Evolutionary conservation across 768 basidiomycete genomes (phyloP).

Genomic region (Psilocybe sp.): DNA sequence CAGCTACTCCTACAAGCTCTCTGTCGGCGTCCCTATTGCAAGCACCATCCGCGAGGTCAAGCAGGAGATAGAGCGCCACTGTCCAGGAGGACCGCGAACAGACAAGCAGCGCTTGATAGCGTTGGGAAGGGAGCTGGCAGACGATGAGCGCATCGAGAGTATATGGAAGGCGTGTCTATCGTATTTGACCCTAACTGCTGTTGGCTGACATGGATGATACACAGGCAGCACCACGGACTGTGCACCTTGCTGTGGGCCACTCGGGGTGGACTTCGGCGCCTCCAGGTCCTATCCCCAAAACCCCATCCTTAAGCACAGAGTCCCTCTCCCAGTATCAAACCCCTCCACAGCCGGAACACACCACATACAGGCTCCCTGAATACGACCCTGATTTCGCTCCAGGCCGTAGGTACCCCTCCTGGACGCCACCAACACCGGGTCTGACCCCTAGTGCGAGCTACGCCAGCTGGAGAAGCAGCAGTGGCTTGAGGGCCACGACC

Average conservation of each 20-base stretch:
- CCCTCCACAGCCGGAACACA: slow-evolving; percentile 7
- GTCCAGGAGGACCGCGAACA: slow-evolving; percentile 60
- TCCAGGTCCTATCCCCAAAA: slow-evolving; percentile 29
- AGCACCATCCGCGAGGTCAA: slow-evolving; percentile 65
- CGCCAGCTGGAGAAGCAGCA: no score
- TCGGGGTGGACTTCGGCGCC: slow-evolving; percentile 68
- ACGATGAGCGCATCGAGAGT: slow-evolving; percentile 62
- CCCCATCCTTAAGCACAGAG: slow-evolving; percentile 8
- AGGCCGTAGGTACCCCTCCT: no score
- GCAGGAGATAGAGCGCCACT: slow-evolving; percentile 55
- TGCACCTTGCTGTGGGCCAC: slow-evolving; percentile 80
- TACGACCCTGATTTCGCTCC: not conserved
- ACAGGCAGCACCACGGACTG: slow-evolving; percentile 57
- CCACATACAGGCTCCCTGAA: slow-evolving; percentile 6
- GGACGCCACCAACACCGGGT: no score
- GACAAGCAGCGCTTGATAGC: slow-evolving; percentile 79
- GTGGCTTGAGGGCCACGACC: no score
- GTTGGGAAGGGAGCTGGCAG: slow-evolving; percentile 63
- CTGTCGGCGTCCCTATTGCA: slow-evolving; percentile 42
- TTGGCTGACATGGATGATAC: not conserved
- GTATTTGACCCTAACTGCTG: not conserved
- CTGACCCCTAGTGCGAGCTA: no score
- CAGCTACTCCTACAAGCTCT: slow-evolving; percentile 68
- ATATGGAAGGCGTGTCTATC: slow-evolving; percentile 63
- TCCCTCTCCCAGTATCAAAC: slow-evolving; percentile 6